These are phyloP conservation scores for Leptomonas pyrrhocoris DNA, from an alignment of 208 protist genomes.

Conservation along the genomic window DNA sequence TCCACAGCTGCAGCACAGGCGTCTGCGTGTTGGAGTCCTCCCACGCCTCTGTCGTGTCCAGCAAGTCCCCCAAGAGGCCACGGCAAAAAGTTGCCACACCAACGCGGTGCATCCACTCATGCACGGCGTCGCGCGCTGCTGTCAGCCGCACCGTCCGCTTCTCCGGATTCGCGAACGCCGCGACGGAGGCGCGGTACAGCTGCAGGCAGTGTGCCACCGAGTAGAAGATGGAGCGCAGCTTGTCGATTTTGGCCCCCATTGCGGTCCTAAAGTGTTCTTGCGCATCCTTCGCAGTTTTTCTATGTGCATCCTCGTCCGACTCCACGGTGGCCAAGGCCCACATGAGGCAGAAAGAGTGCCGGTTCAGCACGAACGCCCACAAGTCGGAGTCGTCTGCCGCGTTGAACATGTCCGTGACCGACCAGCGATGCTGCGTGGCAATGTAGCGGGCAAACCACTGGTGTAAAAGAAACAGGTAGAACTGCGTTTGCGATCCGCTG, in stretches of 20 bases:
- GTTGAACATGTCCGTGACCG: slow-evolving; percentile 26
- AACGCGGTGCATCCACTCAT: slow-evolving; percentile 31
- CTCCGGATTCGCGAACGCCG: slow-evolving; percentile 19
- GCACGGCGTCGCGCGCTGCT: neutral
- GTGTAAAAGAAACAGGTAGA: slow-evolving; percentile 58
- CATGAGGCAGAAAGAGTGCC: slow-evolving; percentile 65
- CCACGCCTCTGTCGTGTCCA: slow-evolving; percentile 28
- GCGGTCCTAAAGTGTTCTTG: neutral
- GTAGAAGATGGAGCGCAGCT: slow-evolving; percentile 35
- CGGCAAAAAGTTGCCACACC: slow-evolving; percentile 27
- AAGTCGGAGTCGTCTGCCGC: slow-evolving; percentile 53
- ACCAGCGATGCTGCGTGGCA: slow-evolving; percentile 49
- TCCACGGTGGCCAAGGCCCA: slow-evolving; percentile 35
- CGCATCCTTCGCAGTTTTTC: neutral
- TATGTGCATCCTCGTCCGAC: neutral
- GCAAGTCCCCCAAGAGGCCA: slow-evolving; percentile 42
- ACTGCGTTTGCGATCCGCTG: slow-evolving; percentile 54
- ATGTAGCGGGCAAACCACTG: slow-evolving; percentile 67
- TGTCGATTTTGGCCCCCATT: slow-evolving; percentile 27
- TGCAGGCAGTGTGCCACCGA: slow-evolving; percentile 49
- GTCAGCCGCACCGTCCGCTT: slow-evolving; percentile 28
- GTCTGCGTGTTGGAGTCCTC: slow-evolving; percentile 15
- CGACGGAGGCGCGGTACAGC: slow-evolving; percentile 30
- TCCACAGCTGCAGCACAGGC: slow-evolving; percentile 12
- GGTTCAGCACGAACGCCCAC: slow-evolving; percentile 76